Conservation (phyloP, 495 filamentous ascomycete genomes). For the Parmelia sp. region DNA sequence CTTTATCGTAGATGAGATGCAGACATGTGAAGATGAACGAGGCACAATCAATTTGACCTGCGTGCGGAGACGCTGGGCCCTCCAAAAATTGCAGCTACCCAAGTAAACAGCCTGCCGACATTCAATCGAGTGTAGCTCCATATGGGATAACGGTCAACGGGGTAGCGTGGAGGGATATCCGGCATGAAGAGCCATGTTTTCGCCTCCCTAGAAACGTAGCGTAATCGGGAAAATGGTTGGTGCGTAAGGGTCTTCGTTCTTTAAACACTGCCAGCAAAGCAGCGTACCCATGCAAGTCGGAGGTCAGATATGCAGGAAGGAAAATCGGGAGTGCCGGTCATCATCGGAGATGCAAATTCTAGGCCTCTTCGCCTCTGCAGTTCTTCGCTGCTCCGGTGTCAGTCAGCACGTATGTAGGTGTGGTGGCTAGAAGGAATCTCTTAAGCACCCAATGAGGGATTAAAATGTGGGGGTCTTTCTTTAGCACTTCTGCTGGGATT, state of each 20-base stretch:
- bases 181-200: neutral
- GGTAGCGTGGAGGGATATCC: neutral
- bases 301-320: neutral
- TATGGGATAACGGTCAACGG: neutral
- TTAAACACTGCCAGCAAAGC: neutral
- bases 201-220: neutral
- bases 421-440: conserved; percentile 3
- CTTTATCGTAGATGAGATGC: neutral
- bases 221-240: neutral
- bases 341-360: neutral
- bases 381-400: conserved; percentile 7
- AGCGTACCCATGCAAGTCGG: neutral
- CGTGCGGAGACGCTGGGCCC: neutral
- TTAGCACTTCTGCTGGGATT: neutral
- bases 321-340: neutral
- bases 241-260: neutral
- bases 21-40: neutral
- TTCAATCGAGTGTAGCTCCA: neutral
- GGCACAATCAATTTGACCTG: neutral
- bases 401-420: conserved; percentile 5
- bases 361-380: conserved; percentile 7
- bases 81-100: neutral
- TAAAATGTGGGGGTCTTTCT: neutral
- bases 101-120: neutral
- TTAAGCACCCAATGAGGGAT: conserved; percentile 18